These are phyloP conservation scores for Triangularia verruculosa DNA, from an alignment of 2,329 filamentous ascomycete species.

Conservation along the genomic window DNA sequence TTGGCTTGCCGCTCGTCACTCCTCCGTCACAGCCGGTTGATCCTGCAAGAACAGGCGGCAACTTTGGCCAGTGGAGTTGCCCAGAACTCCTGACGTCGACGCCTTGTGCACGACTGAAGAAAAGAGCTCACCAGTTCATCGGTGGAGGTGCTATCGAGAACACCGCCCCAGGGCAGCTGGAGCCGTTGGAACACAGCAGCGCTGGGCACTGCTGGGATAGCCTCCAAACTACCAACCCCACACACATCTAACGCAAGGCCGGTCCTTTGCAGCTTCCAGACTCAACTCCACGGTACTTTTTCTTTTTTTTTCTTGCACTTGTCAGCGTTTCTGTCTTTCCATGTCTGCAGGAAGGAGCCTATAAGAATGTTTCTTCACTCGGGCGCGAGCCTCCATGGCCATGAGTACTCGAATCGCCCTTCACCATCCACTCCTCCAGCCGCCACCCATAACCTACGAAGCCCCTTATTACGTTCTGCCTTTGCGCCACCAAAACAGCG, in stretches of 20 bases:
- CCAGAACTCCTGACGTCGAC: background rate
- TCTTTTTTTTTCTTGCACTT: background rate
- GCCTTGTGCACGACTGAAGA: background rate
- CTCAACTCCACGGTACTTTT: background rate
- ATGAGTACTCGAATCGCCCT: constrained; percentile 51
- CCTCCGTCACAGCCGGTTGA: background rate
- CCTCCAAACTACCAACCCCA: background rate
- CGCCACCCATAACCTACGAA: constrained; percentile 35
- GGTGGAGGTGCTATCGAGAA: background rate
- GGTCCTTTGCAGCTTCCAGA: constrained; percentile 14
- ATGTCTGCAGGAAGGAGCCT: background rate
- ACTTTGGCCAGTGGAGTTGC: background rate
- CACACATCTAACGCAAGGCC: constrained; percentile 8
- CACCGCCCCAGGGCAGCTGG: background rate
- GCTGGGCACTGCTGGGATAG: too few species aligned
- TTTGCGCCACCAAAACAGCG: constrained; percentile 37
- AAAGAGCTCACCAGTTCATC: background rate
- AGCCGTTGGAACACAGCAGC: background rate
- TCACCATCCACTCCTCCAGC: constrained; percentile 24
- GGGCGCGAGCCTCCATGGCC: constrained; percentile 58
- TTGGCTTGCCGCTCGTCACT: background rate
- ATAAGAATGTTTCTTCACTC: constrained; percentile 56
- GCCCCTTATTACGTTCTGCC: constrained; percentile 44
- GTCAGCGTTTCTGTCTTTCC: background rate
- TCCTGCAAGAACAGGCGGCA: background rate